phyloP scores from a whole-genome alignment of 2,329 filamentous ascomycete species.

The Akanthomyces lecanii region DNA sequence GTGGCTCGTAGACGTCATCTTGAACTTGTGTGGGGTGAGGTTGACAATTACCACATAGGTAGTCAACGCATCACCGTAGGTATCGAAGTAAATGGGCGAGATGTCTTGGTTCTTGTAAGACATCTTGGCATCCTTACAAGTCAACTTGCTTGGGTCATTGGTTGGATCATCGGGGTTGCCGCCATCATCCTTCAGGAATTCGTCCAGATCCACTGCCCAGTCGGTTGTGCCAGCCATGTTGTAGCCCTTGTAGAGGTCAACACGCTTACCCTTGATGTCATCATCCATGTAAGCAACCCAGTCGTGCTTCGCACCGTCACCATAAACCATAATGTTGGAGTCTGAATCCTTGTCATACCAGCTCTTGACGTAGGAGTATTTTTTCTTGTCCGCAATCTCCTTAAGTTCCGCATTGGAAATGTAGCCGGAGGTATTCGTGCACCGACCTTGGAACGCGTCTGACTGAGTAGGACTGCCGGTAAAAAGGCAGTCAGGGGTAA shows the following conservation, averaged over 20 bases:
- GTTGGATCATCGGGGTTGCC: no score
- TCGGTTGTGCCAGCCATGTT: neutral
- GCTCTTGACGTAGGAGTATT: neutral
- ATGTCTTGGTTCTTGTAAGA: no score
- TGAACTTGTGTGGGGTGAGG: no score
- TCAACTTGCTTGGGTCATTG: no score
- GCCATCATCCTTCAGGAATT: no score
- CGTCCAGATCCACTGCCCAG: neutral
- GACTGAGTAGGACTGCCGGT: neutral
- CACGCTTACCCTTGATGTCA: neutral
- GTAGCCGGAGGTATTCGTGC: neutral
- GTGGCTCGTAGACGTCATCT: no score
- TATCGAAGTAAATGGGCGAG: no score
- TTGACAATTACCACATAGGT: no score
- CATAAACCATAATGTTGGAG: neutral
- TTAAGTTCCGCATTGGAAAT: neutral
- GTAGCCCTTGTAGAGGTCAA: neutral
- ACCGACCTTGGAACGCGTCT: neutral
- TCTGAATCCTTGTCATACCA: no score
- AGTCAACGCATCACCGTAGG: no score
- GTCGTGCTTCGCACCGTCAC: neutral
- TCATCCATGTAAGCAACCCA: neutral
- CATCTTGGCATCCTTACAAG: no score
- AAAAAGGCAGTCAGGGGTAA: neutral
- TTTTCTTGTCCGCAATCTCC: neutral